Base-by-base conservation (phyloP, 345 rosid species). In the Eucalyptus camaldulensis region DNA sequence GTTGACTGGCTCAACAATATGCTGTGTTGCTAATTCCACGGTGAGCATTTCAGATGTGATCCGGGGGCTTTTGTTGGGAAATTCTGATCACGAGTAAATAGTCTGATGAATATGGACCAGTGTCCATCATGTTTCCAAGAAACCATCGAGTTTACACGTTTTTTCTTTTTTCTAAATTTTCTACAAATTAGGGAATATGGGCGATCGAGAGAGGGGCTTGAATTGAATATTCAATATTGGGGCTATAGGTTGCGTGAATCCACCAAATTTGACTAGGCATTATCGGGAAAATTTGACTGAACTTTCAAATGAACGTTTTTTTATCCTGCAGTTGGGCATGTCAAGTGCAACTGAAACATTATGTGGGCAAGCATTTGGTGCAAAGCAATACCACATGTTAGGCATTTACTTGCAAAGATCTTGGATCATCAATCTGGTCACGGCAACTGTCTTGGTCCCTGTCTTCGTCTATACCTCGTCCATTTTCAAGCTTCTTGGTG, bases 281-380 rank as follows among this genome's bases (percentile, higher is more conserved):
- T 51, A 13, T 86, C 83, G 43, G 83, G 49, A 58, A 27, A 29
- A 44, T 21, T 47, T 27, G 87, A 85, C 53, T 85, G 37, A 12
- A 25, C 87, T 85, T 47, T 27, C 15, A 25, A 11, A 49, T 49
- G 24, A 8, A 49, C 40, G 10, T 53, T 49, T 47, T 11, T 10
- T 37, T 0, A 10, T n/a, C 50, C 54, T 40, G 80, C 87, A 90
- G 91, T 24, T 90, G 22, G 95, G 96, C 72, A 95, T 95, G 96
- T 93, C 93, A 51, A 95, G 95, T 86, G 96, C 96, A 8, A 92
- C 96, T 3, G 93, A 95, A 86, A 94, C 96, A 6, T 76, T 94
- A 56, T 93, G 95, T 7, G 95, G 96, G 19, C 95, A 95, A 92
- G 95, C 95, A 50, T 95, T 91, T 31, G 96, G 96, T 24, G 95